These are phyloP conservation scores for Erucastrum elatum DNA, from an alignment of 345 rosid species.

Conservation along the genomic window DNA sequence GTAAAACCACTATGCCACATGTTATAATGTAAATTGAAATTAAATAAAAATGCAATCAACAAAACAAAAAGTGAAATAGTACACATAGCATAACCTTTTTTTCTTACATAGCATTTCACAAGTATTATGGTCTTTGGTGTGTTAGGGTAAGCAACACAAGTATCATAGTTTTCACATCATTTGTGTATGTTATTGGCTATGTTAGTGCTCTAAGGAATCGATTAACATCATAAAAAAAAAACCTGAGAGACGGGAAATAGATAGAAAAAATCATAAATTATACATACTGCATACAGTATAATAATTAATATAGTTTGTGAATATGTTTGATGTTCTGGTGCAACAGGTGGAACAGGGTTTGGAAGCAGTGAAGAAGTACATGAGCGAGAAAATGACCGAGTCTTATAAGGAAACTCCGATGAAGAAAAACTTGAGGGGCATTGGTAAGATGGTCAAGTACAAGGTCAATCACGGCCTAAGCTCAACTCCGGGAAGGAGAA, in stretches of 20 bases:
- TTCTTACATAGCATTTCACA: background rate
- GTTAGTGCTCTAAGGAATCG: no score
- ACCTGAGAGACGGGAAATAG: background rate
- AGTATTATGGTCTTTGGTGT: background rate
- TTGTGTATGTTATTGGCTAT: no score
- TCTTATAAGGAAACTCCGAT: slow-evolving; percentile 39
- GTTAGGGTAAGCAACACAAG: background rate
- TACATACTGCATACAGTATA: background rate
- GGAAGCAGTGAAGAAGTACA: slow-evolving; percentile 56
- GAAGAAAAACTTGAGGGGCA: slow-evolving; percentile 67
- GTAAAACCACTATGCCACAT: background rate
- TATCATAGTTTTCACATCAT: no score
- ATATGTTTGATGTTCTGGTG: background rate
- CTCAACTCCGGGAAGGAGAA: slow-evolving; percentile 37
- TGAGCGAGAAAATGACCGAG: slow-evolving; percentile 63
- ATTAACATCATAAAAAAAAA: no score
- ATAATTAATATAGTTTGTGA: background rate
- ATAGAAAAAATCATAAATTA: background rate
- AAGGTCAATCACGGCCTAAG: slow-evolving; percentile 49
- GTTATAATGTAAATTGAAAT: background rate
- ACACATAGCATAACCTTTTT: background rate
- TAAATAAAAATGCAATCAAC: background rate
- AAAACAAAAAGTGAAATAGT: background rate
- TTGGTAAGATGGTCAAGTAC: slow-evolving; percentile 59
- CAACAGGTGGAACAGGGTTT: slow-evolving; percentile 55